These are phyloP conservation scores for Adenanthera pavonina DNA, from an alignment of 306 rosid species.

Conservation along the genomic window DNA sequence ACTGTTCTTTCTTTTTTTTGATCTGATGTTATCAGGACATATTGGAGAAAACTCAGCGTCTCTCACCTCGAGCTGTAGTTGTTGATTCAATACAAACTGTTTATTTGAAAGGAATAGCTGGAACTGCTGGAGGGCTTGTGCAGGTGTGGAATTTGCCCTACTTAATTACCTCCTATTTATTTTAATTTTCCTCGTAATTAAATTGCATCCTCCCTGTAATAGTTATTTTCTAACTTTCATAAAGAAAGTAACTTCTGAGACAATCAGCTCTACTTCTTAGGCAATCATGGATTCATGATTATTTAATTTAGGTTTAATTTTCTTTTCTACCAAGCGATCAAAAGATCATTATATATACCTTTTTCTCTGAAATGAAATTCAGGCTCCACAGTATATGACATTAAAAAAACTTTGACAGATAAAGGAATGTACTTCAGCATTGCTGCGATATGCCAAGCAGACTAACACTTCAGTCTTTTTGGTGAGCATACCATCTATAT, in stretches of 20 bases:
- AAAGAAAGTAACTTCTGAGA: not conserved
- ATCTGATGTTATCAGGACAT: slow-evolving; percentile 67
- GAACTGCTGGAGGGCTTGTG: slow-evolving; percentile 76
- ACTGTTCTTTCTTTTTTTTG: slow-evolving; percentile 37
- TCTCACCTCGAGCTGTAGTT: slow-evolving; percentile 73
- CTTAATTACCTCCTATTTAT: slow-evolving; percentile 26
- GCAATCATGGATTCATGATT: not conserved
- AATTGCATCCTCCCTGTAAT: slow-evolving; percentile 11
- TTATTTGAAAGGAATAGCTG: slow-evolving; percentile 66
- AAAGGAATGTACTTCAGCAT: slow-evolving; percentile 87
- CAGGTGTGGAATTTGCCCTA: slow-evolving; percentile 60
- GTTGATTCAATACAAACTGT: slow-evolving; percentile 95
- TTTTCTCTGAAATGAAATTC: slow-evolving; percentile 29
- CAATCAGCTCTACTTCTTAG: not conserved
- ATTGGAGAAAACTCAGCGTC: slow-evolving; percentile 62
- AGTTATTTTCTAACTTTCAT: slow-evolving; percentile 18
- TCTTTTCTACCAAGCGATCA: slow-evolving; percentile 21
- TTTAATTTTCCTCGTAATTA: slow-evolving; percentile 7
- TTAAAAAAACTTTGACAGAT: slow-evolving; percentile 58
- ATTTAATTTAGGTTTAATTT: slow-evolving; percentile 17
- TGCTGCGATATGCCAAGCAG: slow-evolving; percentile 85
- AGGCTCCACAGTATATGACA: slow-evolving; percentile 35
- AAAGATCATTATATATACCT: slow-evolving; percentile 22
- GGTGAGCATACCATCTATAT: slow-evolving; percentile 56
- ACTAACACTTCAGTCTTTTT: slow-evolving; percentile 77